Base-by-base conservation (phyloP, 1,139 yeast species). In the Pichiaceae sp. region DNA sequence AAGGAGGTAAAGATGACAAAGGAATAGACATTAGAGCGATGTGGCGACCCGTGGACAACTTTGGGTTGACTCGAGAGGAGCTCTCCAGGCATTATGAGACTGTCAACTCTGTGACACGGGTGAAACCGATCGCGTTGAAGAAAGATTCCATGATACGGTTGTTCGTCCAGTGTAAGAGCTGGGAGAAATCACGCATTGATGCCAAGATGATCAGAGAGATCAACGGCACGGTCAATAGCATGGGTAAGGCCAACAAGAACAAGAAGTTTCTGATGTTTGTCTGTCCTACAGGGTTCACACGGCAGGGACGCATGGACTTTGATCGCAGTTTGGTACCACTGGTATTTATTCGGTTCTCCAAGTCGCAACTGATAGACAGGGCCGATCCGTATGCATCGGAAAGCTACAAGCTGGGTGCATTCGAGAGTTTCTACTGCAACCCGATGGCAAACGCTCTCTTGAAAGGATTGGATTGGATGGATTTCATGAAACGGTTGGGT, bases 1-100 rank as follows among this genome's bases (percentile, higher is more conserved):
- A 69, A 38, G 94, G 94, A 2, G 91, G 93, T 0, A 64, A 84
- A 0, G 72, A 72, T 42, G 95, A 84, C 51, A 70, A 73, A 36
- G 95, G 95, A 0, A 66, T 82, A 4, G 95, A 84, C 54, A 61
- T 83, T 1, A 59, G 68, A 12, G 85, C 84, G 0, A 60, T 61
- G 33, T 78, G 86, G 86, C 64, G 74, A 40, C 51, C 47, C 8
- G 25, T 78, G 20, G 35, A 46, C 2, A 52, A 38, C 18, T 50
- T 45, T 31, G 36, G 41, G 24, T 6, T 7, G 11, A 11, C 7
- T 21, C 11, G 9, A 7, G 24, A 7, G 11, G 9, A 21, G 11
- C 24, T 11, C 9, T 7, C 9, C 24, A 21, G 34, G 21, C 19
- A 32, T 9, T 38, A 43, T 23, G 51, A 47, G 37, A 31, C 39